Evolutionary conservation across 352 stramenopile genomes (phyloP).

Genomic region (Globisporangium nunn): DNA sequence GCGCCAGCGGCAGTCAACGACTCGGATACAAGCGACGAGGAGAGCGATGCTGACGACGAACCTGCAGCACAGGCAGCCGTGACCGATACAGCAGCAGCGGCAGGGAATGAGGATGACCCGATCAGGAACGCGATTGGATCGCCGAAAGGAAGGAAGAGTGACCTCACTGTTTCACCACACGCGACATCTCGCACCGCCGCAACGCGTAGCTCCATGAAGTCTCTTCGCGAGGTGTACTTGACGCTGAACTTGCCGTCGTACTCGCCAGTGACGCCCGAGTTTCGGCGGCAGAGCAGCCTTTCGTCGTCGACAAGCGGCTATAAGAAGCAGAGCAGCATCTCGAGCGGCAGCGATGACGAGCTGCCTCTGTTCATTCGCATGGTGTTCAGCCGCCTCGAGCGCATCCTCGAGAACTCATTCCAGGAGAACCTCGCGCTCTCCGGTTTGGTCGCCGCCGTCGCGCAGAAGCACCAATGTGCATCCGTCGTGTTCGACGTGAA

Average conservation of each 20-base stretch:
- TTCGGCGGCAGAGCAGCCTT: conserved; percentile 10
- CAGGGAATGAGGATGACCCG: not conserved
- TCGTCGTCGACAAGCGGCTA: not conserved
- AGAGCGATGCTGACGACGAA: conserved; percentile 21
- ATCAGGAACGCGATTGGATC: too few relatives aligned
- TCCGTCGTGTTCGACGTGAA: conserved; percentile 47
- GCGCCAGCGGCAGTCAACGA: conserved; percentile 34
- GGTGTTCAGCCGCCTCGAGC: conserved; percentile 65
- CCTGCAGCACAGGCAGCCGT: not conserved
- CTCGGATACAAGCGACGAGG: conserved; percentile 31
- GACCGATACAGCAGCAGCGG: not conserved
- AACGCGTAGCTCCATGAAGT: conserved; percentile 59
- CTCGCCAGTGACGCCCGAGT: conserved; percentile 35
- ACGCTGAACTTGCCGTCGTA: conserved; percentile 65
- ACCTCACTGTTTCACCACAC: conserved; percentile 2
- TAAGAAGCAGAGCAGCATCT: conserved; percentile 7
- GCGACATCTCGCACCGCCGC: conserved; percentile 40
- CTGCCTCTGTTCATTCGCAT: conserved; percentile 64
- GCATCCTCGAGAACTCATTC: conserved; percentile 76
- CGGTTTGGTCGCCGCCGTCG: conserved; percentile 63
- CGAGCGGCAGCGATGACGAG: not conserved
- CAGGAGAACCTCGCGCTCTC: conserved; percentile 79
- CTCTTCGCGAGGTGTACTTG: conserved; percentile 55
- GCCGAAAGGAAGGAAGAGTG: not conserved
- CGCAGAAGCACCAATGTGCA: conserved; percentile 49